phyloP scores from a whole-genome alignment of 176 grass and related monocot species.

The Dendrocalamus sinicus region DNA sequence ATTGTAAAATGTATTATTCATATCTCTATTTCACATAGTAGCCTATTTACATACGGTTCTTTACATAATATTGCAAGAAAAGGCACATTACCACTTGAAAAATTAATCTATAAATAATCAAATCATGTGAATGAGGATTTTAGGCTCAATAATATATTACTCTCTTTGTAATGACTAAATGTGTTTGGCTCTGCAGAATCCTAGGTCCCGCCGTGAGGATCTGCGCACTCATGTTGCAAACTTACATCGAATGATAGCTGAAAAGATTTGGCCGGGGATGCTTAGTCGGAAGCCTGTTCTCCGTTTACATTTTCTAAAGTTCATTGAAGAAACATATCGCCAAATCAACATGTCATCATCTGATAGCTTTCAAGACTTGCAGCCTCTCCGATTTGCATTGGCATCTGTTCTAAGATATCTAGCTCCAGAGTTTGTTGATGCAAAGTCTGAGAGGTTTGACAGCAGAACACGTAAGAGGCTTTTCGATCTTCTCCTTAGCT shows the following conservation, averaged over 20 bases:
- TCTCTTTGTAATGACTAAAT: slow-evolving; percentile 30
- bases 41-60: neutral
- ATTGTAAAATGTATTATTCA: slow-evolving; percentile 33
- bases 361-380: slow-evolving; percentile 87
- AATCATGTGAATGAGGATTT: slow-evolving; percentile 32
- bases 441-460: slow-evolving; percentile 86
- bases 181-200: slow-evolving; percentile 71
- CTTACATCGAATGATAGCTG: slow-evolving; percentile 91
- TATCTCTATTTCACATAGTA: slow-evolving; percentile 20
- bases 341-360: slow-evolving; percentile 54
- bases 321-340: slow-evolving; percentile 91
- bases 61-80: slow-evolving; percentile 10
- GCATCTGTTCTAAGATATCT: slow-evolving; percentile 87
- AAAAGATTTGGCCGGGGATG: slow-evolving; percentile 96
- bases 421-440: slow-evolving; percentile 93
- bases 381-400: slow-evolving; percentile 89
- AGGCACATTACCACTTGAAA: neutral
- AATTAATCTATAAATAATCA: slow-evolving; percentile 6
- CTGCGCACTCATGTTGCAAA: slow-evolving; percentile 87
- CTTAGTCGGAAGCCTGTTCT: slow-evolving; percentile 80
- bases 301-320: slow-evolving; percentile 76
- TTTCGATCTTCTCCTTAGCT: slow-evolving; percentile 87
- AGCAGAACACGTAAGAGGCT: slow-evolving; percentile 75
- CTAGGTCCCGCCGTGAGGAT: slow-evolving; percentile 87
- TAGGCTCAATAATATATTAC: slow-evolving; percentile 18